These are phyloP conservation scores for Clitopilus passeckerianus DNA, from an alignment of 768 basidiomycete genomes.

Conservation along the genomic window DNA sequence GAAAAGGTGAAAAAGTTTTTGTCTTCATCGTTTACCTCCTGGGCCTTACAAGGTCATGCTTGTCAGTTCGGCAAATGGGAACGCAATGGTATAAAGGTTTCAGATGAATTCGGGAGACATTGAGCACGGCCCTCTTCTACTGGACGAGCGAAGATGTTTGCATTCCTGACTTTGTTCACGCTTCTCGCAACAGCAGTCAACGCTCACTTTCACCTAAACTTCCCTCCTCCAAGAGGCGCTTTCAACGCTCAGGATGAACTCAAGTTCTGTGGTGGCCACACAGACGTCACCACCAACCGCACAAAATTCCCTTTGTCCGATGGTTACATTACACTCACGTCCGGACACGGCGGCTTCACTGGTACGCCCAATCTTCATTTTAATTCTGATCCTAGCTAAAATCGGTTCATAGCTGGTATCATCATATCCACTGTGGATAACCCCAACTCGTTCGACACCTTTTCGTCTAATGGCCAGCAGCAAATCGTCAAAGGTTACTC, in stretches of 20 bases:
- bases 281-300: constrained; percentile 45
- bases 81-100: neutral
- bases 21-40: neutral
- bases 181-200: constrained; percentile 27
- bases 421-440: constrained; percentile 52
- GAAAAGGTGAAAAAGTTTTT: neutral
- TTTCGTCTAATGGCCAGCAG: constrained; percentile 32
- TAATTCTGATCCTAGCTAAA: neutral
- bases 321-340: constrained; percentile 54
- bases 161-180: constrained; percentile 22
- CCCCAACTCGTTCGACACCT: constrained; percentile 59
- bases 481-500: constrained; percentile 40
- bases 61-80: neutral
- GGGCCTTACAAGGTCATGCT: neutral
- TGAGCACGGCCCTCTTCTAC: too few species aligned
- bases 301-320: constrained; percentile 62
- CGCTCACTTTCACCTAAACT: constrained; percentile 75
- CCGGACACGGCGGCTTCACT: constrained; percentile 52
- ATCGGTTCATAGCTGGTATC: constrained; percentile 36
- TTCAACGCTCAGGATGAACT: constrained; percentile 55
- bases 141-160: neutral
- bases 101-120: too few species aligned
- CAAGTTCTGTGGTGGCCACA: constrained; percentile 71
- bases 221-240: constrained; percentile 61
- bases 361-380: constrained; percentile 27